Conservation (phyloP, 306 rosid species). For the Vicia villosa region DNA sequence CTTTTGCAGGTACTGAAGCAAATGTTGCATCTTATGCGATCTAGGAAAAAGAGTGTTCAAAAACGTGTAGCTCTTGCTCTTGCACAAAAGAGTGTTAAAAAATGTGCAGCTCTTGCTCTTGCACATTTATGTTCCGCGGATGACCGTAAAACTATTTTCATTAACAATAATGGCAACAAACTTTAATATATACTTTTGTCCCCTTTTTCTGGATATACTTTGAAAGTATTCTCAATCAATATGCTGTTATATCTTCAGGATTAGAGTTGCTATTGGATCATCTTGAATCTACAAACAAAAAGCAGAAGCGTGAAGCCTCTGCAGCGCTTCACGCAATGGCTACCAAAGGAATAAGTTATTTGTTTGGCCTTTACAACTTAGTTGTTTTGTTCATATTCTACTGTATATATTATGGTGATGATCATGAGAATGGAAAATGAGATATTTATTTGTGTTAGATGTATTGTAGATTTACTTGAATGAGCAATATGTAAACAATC, state of each 20-base stretch:
- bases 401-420: too few species aligned
- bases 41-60: conserved; percentile 59
- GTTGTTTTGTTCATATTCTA: too few species aligned
- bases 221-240: conserved; percentile 14
- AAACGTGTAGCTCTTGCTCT: too few species aligned
- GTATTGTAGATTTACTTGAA: too few species aligned
- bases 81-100: too few species aligned
- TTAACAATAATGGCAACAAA: conserved; percentile 65
- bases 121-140: conserved; percentile 82
- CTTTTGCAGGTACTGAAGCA: conserved; percentile 70
- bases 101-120: conserved; percentile 81
- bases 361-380: too few species aligned
- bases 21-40: conserved; percentile 69
- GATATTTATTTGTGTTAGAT: too few species aligned
- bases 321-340: conserved; percentile 79
- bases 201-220: neutral
- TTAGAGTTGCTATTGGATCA: conserved; percentile 75
- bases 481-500: too few species aligned
- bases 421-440: too few species aligned
- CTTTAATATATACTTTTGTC: neutral
- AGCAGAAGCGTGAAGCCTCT: conserved; percentile 76
- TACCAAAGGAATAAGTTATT: conserved; percentile 55
- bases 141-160: conserved; percentile 69
- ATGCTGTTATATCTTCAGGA: conserved; percentile 53
- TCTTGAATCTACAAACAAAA: conserved; percentile 58